A percentile compares a stretch with the other conserved stretches of the same genome.
These are phyloP conservation scores for Buddleja alternifolia DNA, from an alignment of 257 asterid genomes.

Conservation along the genomic window DNA sequence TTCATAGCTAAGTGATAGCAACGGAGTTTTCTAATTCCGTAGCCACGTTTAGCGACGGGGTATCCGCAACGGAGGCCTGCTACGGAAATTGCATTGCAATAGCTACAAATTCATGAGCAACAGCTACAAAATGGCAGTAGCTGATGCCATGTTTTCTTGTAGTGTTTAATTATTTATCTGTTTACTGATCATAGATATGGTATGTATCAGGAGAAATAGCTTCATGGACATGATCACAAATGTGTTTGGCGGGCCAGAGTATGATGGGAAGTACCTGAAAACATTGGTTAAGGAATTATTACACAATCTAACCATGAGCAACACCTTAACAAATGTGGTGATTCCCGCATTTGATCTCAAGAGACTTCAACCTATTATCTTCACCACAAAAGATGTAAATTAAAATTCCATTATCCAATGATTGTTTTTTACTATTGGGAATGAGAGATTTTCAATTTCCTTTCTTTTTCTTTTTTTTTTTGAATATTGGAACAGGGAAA, in stretches of 20 bases:
- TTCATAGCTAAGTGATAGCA: too few relatives aligned
- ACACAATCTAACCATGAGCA: constrained; percentile 52
- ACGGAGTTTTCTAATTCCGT: too few relatives aligned
- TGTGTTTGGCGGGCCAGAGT: constrained; percentile 70
- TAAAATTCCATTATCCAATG: too few relatives aligned
- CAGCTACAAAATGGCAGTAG: too few relatives aligned
- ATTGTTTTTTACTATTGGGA: neutral
- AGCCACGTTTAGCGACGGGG: too few relatives aligned
- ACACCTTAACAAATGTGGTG: constrained; percentile 52
- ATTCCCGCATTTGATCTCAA: constrained; percentile 68
- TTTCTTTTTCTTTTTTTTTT: neutral
- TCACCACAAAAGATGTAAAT: constrained; percentile 59
- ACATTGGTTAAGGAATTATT: constrained; percentile 33
- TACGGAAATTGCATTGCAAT: too few relatives aligned
- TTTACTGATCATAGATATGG: too few relatives aligned
- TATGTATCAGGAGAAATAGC: constrained; percentile 40
- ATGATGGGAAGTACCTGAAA: constrained; percentile 54
- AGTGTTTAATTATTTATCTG: too few relatives aligned
- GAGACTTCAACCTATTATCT: constrained; percentile 59
- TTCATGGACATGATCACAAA: constrained; percentile 36
- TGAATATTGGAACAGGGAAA: constrained; percentile 41
- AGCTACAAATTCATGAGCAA: too few relatives aligned
- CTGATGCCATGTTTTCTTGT: too few relatives aligned
- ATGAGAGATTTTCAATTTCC: neutral
- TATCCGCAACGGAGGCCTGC: too few relatives aligned